Evolutionary conservation across 2,329 filamentous ascomycete genomes (phyloP).

Genomic region (Plectosphaerella sp.): DNA sequence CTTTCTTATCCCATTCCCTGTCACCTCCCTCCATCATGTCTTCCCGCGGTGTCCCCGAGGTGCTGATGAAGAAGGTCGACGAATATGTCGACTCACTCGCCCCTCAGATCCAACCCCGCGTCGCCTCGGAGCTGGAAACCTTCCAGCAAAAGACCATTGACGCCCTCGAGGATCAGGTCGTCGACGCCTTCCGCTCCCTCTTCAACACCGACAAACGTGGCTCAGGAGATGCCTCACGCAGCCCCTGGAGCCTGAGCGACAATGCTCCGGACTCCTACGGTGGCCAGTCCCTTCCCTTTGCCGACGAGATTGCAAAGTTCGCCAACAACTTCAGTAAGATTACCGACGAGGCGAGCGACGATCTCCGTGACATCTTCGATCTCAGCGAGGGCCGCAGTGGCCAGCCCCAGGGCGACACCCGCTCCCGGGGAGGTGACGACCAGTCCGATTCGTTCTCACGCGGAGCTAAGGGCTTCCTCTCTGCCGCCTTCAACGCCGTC

Average conservation of each 20-base stretch:
- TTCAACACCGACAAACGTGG: slow-evolving; percentile 29
- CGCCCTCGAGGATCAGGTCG: slow-evolving; percentile 36
- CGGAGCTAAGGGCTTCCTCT: slow-evolving; percentile 31
- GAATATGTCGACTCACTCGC: slow-evolving; percentile 42
- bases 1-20: too few species aligned
- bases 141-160: slow-evolving; percentile 42
- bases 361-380: slow-evolving; percentile 38
- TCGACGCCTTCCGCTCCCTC: slow-evolving; percentile 38
- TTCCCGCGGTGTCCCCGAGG: slow-evolving; percentile 33
- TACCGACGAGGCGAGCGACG: slow-evolving; percentile 34
- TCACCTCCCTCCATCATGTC: slow-evolving; percentile 20
- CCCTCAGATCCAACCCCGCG: slow-evolving; percentile 41
- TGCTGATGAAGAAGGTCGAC: slow-evolving; percentile 38
- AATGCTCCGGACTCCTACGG: slow-evolving; percentile 35
- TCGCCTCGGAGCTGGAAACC: slow-evolving; percentile 34
- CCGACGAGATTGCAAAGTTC: slow-evolving; percentile 36
- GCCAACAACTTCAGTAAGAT: slow-evolving; percentile 34
- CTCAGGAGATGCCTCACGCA: slow-evolving; percentile 13
- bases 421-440: slow-evolving; percentile 19
- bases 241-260: slow-evolving; percentile 22
- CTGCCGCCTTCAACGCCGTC: slow-evolving; percentile 33
- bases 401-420: slow-evolving; percentile 11
- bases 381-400: slow-evolving; percentile 28
- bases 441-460: slow-evolving; percentile 18
- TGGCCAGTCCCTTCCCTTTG: slow-evolving; percentile 36